These are phyloP conservation scores for Penicillium italicum DNA, from an alignment of 2,329 filamentous ascomycete genomes.

Conservation along the genomic window DNA sequence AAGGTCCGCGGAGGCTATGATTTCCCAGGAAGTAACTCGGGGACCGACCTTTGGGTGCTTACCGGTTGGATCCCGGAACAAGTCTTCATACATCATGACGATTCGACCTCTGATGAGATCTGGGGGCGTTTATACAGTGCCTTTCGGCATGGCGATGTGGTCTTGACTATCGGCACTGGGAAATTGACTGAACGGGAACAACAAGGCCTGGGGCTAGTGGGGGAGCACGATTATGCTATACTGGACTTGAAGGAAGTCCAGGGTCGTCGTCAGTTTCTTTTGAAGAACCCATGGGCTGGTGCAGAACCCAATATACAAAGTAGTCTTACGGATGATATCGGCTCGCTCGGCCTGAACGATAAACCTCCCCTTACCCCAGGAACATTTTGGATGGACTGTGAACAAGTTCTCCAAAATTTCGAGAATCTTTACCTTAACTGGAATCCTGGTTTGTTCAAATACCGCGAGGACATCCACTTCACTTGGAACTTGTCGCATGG, in stretches of 20 bases:
- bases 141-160: conserved; percentile 73
- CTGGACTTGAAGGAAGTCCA: conserved; percentile 68
- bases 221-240: conserved; percentile 92
- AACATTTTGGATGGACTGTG: conserved; percentile 91
- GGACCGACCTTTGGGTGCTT: conserved; percentile 87
- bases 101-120: conserved; percentile 68
- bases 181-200: conserved; percentile 74
- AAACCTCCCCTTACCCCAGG: conserved; percentile 52
- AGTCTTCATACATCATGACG: conserved; percentile 82
- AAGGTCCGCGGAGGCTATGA: conserved; percentile 96
- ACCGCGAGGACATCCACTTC: conserved; percentile 87
- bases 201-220: conserved; percentile 73
- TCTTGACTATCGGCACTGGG: conserved; percentile 87
- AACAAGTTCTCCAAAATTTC: conserved; percentile 85
- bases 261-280: conserved; percentile 64
- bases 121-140: conserved; percentile 75
- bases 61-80: conserved; percentile 98
- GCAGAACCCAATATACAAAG: conserved; percentile 53
- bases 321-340: neutral
- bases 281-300: conserved; percentile 92
- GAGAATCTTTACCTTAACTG: conserved; percentile 97
- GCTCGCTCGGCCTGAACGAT: conserved; percentile 11
- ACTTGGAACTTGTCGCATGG: conserved; percentile 64
- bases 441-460: conserved; percentile 79
- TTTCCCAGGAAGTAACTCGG: conserved; percentile 95